phyloP scores from a whole-genome alignment of 371 early-diverging fungal species.

The Lichtheimia corymbifera region DNA sequence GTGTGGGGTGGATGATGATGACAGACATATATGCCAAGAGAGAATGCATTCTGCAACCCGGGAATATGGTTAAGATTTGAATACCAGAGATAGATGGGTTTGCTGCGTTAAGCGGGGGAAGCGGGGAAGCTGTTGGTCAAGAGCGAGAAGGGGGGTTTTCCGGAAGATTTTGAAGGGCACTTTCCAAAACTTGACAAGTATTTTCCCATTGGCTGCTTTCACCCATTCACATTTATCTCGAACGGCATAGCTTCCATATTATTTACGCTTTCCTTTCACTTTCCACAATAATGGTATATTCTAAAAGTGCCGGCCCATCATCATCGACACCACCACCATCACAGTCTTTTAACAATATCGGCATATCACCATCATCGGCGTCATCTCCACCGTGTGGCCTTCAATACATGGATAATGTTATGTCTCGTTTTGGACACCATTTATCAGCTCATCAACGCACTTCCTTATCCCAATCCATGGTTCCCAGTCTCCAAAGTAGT shows the following conservation, averaged over 20 bases:
- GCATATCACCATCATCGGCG: not conserved
- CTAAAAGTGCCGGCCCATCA: not conserved
- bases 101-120: no score
- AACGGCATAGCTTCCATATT: not conserved
- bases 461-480: slow-evolving; percentile 16
- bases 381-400: slow-evolving; percentile 1
- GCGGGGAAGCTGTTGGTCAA: no score
- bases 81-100: no score
- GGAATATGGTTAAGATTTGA: no score
- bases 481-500: slow-evolving; percentile 13
- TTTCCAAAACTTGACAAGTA: not conserved
- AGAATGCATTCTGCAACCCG: no score
- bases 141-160: no score
- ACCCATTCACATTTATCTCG: not conserved
- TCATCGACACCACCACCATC: slow-evolving; percentile 4
- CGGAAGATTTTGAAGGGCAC: no score
- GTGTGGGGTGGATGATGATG: no score
- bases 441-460: slow-evolving; percentile 12
- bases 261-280: not conserved
- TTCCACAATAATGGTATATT: not conserved
- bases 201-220: slow-evolving; percentile 3
- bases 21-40: no score
- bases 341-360: no score
- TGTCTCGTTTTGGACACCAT: slow-evolving; percentile 16
- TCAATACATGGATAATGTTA: slow-evolving; percentile 16